Conservation (phyloP, 1,284 basidiomycete species). For the Cystobasidium sp. region DNA sequence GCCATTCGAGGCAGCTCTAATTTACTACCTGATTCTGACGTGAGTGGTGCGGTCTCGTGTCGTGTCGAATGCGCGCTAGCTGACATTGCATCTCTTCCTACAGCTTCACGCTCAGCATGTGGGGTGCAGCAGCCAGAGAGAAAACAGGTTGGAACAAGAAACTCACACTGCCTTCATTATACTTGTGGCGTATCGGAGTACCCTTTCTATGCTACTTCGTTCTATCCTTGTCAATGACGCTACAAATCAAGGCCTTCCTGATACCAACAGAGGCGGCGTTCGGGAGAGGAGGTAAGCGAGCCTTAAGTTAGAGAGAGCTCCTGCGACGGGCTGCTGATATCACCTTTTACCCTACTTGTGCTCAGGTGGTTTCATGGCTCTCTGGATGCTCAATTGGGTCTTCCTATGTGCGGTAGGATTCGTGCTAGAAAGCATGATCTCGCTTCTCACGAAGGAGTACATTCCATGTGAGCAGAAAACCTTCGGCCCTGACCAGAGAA, state of each 20-base stretch:
- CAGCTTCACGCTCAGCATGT: slow-evolving; percentile 52
- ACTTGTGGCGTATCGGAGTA: slow-evolving; percentile 51
- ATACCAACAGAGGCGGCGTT: slow-evolving; percentile 53
- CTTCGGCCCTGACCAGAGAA: too few relatives aligned
- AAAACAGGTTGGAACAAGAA: slow-evolving; percentile 51
- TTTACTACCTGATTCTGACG: slow-evolving; percentile 56
- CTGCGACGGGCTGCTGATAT: background rate
- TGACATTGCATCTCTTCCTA: background rate
- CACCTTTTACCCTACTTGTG: background rate
- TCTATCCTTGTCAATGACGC: slow-evolving; percentile 55
- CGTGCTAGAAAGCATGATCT: slow-evolving; percentile 55
- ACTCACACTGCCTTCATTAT: slow-evolving; percentile 50
- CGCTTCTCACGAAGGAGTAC: slow-evolving; percentile 51
- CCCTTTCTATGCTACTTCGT: slow-evolving; percentile 54
- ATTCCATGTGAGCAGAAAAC: slow-evolving; percentile 46
- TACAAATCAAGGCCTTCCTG: slow-evolving; percentile 54
- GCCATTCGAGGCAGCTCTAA: slow-evolving; percentile 55
- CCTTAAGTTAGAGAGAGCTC: slow-evolving; percentile 26
- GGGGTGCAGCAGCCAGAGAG: slow-evolving; percentile 49
- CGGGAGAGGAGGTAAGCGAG: slow-evolving; percentile 48
- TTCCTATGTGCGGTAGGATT: slow-evolving; percentile 54
- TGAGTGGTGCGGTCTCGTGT: background rate
- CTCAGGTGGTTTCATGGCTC: slow-evolving; percentile 53
- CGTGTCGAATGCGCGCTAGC: background rate
- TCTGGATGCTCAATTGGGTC: slow-evolving; percentile 56